Base-by-base conservation (phyloP, 2,329 filamentous ascomycete species). In the Phoma sp. region DNA sequence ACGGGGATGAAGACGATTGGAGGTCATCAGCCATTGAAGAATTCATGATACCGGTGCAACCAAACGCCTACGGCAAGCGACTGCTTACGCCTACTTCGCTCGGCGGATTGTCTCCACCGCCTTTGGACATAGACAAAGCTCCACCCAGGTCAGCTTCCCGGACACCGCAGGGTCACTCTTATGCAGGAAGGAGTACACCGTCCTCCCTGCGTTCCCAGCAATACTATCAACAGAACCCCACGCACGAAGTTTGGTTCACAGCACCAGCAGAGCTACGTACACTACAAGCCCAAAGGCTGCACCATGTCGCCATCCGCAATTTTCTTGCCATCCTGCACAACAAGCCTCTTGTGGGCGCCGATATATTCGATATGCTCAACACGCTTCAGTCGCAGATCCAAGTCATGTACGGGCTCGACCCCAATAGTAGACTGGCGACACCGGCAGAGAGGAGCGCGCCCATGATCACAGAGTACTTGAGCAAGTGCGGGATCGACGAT, bases 231-330 rank as follows among this genome's bases (percentile, higher is more conserved):
- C 55, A 49, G 13, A 59, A 61, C 35, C 60, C 74, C 1, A 77
- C 75, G 2, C 73, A 77, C 42, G 73, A 87, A 64, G 82, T 89
- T 69, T 85, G 83, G 73, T 87, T 89, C 55, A 81, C 86, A 0
- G 79, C 84, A 0, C 85, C 85, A 0, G 60, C 78, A 1, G 78
- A 81, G 33, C 63, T 82, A 35, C 79, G 65, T 10, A 69, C 68
- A 66, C 61, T 80, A 72, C 65, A 71, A 71, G 14, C 82, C 80
- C 37, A 81, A 80, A 48, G 77, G 81, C 78, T 84, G 1, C 80
- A 88, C 58, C 84, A 87, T 60, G 79, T 89, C 41, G 86, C 87
- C 0, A 87, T 87, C 0, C 82, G 88, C 18, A 90, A 90, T 63
- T 82, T 89, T 39, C 85, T 90, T 61, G 87, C 87, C 0, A 73